A percentile compares a stretch with the other conserved stretches of the same genome.
These are phyloP conservation scores for Penicillium sp. DNA, from an alignment of 2,329 filamentous ascomycete genomes.

Conservation along the genomic window DNA sequence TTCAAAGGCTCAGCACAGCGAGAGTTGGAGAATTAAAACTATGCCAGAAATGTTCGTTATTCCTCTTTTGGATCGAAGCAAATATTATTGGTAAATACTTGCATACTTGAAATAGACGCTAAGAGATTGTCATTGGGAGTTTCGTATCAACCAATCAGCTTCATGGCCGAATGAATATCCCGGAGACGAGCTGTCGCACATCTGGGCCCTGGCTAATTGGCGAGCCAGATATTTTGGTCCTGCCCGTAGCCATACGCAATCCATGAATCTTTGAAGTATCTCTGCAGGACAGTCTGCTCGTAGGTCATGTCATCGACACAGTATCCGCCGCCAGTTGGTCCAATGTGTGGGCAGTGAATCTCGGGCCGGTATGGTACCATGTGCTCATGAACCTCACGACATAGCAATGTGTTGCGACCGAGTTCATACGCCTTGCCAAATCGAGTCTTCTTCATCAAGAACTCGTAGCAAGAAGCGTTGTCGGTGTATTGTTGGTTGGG, in stretches of 20 bases:
- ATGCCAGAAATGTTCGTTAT: too few relatives aligned
- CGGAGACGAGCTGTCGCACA: background rate
- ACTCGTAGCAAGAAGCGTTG: slow-evolving; percentile 18
- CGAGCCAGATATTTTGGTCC: slow-evolving; percentile 21
- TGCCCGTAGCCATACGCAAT: slow-evolving; percentile 24
- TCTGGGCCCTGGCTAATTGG: background rate
- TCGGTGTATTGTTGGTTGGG: slow-evolving; percentile 24
- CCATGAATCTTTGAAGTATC: slow-evolving; percentile 28
- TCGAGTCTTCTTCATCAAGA: slow-evolving; percentile 18
- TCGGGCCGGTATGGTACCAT: slow-evolving; percentile 30
- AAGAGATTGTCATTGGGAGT: too few relatives aligned
- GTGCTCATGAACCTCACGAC: slow-evolving; percentile 31
- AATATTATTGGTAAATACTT: too few relatives aligned
- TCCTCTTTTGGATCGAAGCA: too few relatives aligned
- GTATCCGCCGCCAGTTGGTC: slow-evolving; percentile 27
- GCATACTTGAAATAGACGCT: too few relatives aligned
- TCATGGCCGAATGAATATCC: background rate
- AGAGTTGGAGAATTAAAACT: too few relatives aligned
- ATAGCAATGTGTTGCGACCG: slow-evolving; percentile 29
- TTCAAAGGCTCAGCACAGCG: too few relatives aligned
- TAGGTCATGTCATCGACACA: slow-evolving; percentile 32
- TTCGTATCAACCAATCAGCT: too few relatives aligned
- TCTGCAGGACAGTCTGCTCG: slow-evolving; percentile 22
- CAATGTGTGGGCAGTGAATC: slow-evolving; percentile 31
- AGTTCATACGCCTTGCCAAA: slow-evolving; percentile 30